Evolutionary conservation across 2,329 filamentous ascomycete species (phyloP).

Genomic region (Pseudocercospora macadamiae): DNA sequence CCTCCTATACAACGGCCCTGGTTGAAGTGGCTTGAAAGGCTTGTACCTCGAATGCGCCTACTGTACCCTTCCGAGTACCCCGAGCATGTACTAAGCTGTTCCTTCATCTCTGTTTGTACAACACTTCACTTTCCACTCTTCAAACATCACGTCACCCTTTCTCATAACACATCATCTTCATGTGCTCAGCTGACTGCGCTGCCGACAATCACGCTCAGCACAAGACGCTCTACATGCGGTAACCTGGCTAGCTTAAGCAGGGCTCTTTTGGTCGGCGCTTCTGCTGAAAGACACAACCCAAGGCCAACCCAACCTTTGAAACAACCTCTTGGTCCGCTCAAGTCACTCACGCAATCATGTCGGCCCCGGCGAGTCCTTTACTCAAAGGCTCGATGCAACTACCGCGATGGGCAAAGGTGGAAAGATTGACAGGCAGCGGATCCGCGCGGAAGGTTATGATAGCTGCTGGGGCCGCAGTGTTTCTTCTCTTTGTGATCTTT

Average conservation of each 20-base stretch:
- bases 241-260: too few species aligned
- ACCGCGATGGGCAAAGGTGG: slow-evolving; percentile 3
- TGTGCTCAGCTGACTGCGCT: too few species aligned
- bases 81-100: too few species aligned
- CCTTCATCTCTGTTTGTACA: too few species aligned
- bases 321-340: not conserved
- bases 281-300: too few species aligned
- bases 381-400: slow-evolving; percentile 2
- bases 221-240: too few species aligned
- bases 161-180: too few species aligned
- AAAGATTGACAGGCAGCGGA: not conserved
- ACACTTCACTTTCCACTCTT: too few species aligned
- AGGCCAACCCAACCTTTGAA: not conserved
- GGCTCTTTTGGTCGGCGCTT: too few species aligned
- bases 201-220: too few species aligned
- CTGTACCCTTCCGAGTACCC: too few species aligned
- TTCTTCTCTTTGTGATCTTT: slow-evolving; percentile 1
- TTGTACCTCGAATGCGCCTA: not conserved
- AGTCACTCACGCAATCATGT: not conserved
- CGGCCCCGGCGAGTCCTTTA: not conserved
- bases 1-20: not conserved
- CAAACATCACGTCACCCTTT: too few species aligned
- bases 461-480: not conserved
- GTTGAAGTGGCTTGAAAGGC: not conserved
- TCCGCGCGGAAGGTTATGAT: slow-evolving; percentile 3